phyloP scores from a whole-genome alignment of 306 rosid species.

The Quercus berberidifolia region DNA sequence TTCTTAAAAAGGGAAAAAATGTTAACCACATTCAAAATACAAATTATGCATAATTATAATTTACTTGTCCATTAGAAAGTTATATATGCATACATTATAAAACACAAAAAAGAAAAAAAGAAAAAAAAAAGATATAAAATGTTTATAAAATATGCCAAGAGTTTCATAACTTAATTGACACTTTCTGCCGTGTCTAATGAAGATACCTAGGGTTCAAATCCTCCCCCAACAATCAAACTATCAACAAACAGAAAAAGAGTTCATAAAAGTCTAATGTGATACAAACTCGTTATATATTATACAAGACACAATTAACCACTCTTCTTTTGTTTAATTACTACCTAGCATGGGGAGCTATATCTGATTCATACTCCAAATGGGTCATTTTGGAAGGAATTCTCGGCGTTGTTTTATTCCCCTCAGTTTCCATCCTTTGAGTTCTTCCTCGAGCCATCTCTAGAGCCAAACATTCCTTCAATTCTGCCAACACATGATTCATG shows the following conservation, averaged over 20 bases:
- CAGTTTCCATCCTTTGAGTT: neutral
- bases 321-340: neutral
- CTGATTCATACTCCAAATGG: neutral
- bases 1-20: no score
- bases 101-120: no score
- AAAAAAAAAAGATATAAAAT: accelerated
- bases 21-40: no score
- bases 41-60: no score
- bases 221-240: no score
- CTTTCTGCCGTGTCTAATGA: accelerated
- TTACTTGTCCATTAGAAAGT: no score
- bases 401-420: neutral
- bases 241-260: no score
- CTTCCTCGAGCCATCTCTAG: neutral
- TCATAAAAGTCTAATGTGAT: no score
- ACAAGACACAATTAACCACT: neutral
- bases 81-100: no score
- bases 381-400: no score
- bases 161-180: no score
- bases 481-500: constrained; percentile 18
- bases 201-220: accelerated
- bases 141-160: no score
- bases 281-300: neutral
- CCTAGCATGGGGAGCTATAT: neutral
- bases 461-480: constrained; percentile 24